phyloP scores from a whole-genome alignment of 352 stramenopile genomes.

The Globisporangium apiculatum region DNA sequence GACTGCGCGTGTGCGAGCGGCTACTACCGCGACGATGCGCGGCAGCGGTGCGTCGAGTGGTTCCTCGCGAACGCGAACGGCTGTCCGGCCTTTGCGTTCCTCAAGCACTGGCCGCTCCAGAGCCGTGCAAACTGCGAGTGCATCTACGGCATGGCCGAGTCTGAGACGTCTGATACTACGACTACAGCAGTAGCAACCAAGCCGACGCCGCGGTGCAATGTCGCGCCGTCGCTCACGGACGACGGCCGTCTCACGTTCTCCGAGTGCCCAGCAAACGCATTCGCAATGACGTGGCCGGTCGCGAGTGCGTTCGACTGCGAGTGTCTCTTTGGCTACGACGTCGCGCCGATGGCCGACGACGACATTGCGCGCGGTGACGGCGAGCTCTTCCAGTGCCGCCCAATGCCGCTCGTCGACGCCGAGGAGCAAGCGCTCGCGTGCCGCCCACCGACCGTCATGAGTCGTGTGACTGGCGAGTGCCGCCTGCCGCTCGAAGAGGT shows the following conservation, averaged over 20 bases:
- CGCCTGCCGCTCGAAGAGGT: slow-evolving; percentile 63
- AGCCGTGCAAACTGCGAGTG: slow-evolving; percentile 69
- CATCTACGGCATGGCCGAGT: slow-evolving; percentile 41
- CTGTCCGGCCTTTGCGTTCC: slow-evolving; percentile 49
- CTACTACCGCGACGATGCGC: slow-evolving; percentile 55
- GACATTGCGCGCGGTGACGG: slow-evolving; percentile 23
- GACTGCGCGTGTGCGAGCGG: slow-evolving; percentile 69
- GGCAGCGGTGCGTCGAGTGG: slow-evolving; percentile 51
- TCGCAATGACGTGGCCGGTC: slow-evolving; percentile 47
- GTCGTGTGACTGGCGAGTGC: slow-evolving; percentile 43
- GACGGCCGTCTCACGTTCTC: slow-evolving; percentile 21
- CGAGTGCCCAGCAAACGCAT: slow-evolving; percentile 37
- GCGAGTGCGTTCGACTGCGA: slow-evolving; percentile 27
- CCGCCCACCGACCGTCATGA: slow-evolving; percentile 31
- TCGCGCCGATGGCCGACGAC: slow-evolving; percentile 19
- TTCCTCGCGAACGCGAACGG: slow-evolving; percentile 58
- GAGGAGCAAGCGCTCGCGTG: slow-evolving; percentile 41
- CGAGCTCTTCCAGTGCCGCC: slow-evolving; percentile 33
- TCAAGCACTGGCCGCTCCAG: slow-evolving; percentile 72
- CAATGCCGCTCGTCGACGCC: slow-evolving; percentile 14
- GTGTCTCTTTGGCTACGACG: slow-evolving; percentile 42
- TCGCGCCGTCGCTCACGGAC: slow-evolving; percentile 8
- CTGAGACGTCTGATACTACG: neutral
- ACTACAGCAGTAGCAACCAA: slow-evolving; percentile 11
- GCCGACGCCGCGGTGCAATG: slow-evolving; percentile 19